These are phyloP conservation scores for Schwanniomyces vanrijiae DNA, from an alignment of 805 yeast genomes.

Conservation along the genomic window DNA sequence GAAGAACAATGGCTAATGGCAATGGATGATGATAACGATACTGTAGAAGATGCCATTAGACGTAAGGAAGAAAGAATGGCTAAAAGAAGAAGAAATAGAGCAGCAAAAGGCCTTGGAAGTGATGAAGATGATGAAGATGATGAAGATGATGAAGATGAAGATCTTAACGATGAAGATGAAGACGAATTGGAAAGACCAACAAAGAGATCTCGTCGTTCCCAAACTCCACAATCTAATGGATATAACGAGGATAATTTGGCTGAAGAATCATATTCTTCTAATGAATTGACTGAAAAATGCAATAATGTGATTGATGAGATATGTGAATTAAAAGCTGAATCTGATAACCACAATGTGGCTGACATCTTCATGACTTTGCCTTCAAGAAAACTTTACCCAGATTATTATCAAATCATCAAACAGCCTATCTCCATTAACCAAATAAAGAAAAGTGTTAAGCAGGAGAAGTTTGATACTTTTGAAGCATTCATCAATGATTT, in stretches of 20 bases:
- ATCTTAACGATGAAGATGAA: conserved; percentile 19
- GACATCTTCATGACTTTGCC: conserved; percentile 68
- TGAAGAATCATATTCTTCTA: conserved; percentile 23
- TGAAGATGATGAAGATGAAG: conserved; percentile 24
- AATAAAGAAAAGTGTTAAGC: conserved; percentile 49
- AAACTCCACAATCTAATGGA: conserved; percentile 14
- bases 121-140: conserved; percentile 24
- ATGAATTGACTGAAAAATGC: conserved; percentile 22
- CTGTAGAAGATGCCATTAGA: conserved; percentile 58
- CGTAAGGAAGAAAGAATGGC: conserved; percentile 48
- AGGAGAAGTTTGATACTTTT: conserved; percentile 32
- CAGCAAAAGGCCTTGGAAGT: conserved; percentile 12
- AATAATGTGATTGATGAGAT: conserved; percentile 45
- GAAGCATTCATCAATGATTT: conserved; percentile 61
- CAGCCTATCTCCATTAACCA: conserved; percentile 60
- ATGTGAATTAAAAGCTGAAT: conserved; percentile 41
- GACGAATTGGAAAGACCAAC: conserved; percentile 14
- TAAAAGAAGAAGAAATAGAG: conserved; percentile 34
- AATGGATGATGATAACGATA: conserved; percentile 69
- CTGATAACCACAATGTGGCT: conserved; percentile 35
- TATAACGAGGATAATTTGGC: conserved; percentile 15
- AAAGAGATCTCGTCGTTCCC: conserved; percentile 16
- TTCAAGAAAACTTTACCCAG: conserved; percentile 73
- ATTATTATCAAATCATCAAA: conserved; percentile 68
- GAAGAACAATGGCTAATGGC: conserved; percentile 93